phyloP scores from a whole-genome alignment of 225 moss, liverwort and hornwort genomes.

The Polytrichum formosum region DNA sequence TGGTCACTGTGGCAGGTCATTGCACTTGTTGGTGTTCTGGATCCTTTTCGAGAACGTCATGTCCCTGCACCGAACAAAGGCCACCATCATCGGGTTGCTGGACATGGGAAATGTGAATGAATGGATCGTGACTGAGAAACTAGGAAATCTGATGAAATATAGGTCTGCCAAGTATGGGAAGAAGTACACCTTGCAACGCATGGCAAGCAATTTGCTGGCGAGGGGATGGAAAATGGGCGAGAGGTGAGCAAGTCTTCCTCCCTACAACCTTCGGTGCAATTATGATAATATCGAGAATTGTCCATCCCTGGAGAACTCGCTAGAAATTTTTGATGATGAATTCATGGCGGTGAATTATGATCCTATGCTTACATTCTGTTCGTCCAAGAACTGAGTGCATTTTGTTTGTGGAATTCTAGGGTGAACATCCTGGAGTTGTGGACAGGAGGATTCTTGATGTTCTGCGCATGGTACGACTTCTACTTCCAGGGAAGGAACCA shows the following conservation, averaged over 20 bases:
- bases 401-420: conserved; percentile 21
- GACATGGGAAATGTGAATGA: conserved; percentile 81
- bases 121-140: conserved; percentile 84
- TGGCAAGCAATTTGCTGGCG: conserved; percentile 51
- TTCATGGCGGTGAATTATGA: no score
- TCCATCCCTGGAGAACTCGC: no score
- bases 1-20: conserved; percentile 38
- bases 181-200: conserved; percentile 38
- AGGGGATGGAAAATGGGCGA: conserved; percentile 71
- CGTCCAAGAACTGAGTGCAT: no score
- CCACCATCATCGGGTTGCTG: conserved; percentile 67
- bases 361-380: no score
- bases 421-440: conserved; percentile 59
- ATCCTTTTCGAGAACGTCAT: conserved; percentile 88
- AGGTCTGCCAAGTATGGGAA: conserved; percentile 46
- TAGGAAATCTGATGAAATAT: conserved; percentile 69
- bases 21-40: conserved; percentile 87
- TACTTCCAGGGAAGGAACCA: conserved; percentile 69
- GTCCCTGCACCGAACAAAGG: conserved; percentile 79
- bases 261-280: no score
- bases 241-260: conserved; percentile 27
- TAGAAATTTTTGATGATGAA: no score
- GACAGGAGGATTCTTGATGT: conserved; percentile 60
- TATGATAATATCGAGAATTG: no score
- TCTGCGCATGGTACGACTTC: conserved; percentile 65